These are phyloP conservation scores for Aspergillus awamori DNA, from an alignment of 2,329 filamentous ascomycete genomes.

Conservation along the genomic window DNA sequence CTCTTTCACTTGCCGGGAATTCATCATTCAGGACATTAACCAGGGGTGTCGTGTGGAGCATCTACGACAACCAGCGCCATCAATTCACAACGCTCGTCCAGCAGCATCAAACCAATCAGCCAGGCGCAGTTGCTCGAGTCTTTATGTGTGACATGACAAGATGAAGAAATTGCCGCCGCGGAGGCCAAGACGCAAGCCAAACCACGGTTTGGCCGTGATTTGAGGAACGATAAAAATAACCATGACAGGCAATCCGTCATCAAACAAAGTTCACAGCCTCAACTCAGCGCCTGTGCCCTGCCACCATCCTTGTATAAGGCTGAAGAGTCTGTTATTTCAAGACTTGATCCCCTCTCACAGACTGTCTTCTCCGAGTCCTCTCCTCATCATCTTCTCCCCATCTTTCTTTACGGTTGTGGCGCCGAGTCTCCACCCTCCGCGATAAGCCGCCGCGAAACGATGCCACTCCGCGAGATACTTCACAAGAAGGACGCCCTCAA, in stretches of 20 bases:
- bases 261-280: slow-evolving; percentile 10
- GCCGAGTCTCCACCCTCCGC: slow-evolving; percentile 13
- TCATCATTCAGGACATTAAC: not conserved
- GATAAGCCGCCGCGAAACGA: slow-evolving; percentile 34
- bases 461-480: slow-evolving; percentile 63
- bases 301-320: not conserved
- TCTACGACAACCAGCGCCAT: not conserved
- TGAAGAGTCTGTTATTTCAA: not conserved
- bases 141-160: slow-evolving; percentile 13
- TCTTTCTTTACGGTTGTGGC: not conserved
- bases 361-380: not conserved
- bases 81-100: not conserved
- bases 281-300: slow-evolving; percentile 10
- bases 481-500: slow-evolving; percentile 63
- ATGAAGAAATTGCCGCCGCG: slow-evolving; percentile 8
- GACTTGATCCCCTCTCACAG: not conserved
- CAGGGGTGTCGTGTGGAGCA: not conserved
- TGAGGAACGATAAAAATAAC: not conserved
- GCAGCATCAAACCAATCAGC: not conserved
- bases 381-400: not conserved
- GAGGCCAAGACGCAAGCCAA: not conserved
- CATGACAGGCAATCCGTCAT: slow-evolving; percentile 6
- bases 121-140: not conserved
- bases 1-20: too few species aligned
- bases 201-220: slow-evolving; percentile 4